These are phyloP conservation scores for Lichtheimia ornata DNA, from an alignment of 371 early-diverging fungal species.

Conservation along the genomic window DNA sequence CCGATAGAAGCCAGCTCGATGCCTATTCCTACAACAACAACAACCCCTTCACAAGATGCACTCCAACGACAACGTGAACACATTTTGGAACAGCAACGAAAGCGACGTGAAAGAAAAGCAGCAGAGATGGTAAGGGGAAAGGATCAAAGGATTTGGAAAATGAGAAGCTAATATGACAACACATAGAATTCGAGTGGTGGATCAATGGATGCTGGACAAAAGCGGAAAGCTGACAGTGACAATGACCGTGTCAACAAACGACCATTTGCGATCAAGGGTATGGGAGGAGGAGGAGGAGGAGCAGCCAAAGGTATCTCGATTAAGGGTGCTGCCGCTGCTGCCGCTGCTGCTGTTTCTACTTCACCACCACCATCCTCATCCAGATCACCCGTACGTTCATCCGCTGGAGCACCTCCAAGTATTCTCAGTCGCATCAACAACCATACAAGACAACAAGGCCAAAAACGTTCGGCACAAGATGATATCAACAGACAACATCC, in stretches of 20 bases:
- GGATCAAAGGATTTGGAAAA: background rate
- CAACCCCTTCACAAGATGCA: background rate
- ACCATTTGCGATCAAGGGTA: background rate
- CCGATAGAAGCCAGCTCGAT: background rate
- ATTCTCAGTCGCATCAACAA: background rate
- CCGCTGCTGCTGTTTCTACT: background rate
- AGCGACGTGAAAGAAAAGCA: constrained; percentile 3
- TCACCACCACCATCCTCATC: background rate
- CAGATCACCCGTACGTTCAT: background rate
- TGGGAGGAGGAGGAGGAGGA: background rate
- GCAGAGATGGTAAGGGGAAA: background rate
- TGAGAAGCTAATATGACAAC: too few species aligned
- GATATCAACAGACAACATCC: background rate
- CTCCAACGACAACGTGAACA: background rate
- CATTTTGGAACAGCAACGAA: background rate
- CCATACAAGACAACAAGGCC: background rate
- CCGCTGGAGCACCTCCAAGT: background rate
- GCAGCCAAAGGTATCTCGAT: constrained; percentile 4
- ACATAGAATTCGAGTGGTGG: too few species aligned
- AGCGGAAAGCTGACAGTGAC: background rate
- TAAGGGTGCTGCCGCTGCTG: constrained; percentile 12
- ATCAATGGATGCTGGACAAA: background rate
- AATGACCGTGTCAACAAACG: background rate
- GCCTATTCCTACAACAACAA: background rate
- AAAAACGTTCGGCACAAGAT: background rate